Evolutionary conservation across 1,284 basidiomycete genomes (phyloP).

Genomic region (Xerocomus amazonicus): DNA sequence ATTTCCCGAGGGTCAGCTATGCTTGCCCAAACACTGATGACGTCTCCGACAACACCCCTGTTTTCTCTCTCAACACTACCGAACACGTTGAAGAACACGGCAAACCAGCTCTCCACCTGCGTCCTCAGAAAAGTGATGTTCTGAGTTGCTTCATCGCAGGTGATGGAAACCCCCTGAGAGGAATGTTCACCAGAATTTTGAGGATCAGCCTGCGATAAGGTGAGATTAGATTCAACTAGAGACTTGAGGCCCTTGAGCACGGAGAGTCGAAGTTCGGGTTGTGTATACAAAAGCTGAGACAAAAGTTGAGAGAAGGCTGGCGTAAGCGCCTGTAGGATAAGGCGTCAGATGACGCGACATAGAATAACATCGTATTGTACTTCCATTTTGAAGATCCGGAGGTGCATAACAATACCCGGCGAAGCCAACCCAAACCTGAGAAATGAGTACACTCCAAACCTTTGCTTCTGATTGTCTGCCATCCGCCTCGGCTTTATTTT

Average conservation of each 20-base stretch:
- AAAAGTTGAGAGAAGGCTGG: constrained; percentile 82
- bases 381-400: constrained; percentile 45
- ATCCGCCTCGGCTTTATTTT: constrained; percentile 71
- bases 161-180: constrained; percentile 32
- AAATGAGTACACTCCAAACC: constrained; percentile 89
- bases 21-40: constrained; percentile 82
- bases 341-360: constrained; percentile 3
- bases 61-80: constrained; percentile 75
- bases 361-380: constrained; percentile 1
- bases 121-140: constrained; percentile 75
- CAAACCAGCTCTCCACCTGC: constrained; percentile 89
- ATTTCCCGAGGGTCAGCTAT: constrained; percentile 78
- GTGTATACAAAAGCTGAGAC: constrained; percentile 87
- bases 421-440: constrained; percentile 92
- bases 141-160: constrained; percentile 52
- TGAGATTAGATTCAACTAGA: constrained; percentile 74
- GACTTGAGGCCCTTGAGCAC: constrained; percentile 80
- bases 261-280: constrained; percentile 78
- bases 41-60: constrained; percentile 84
- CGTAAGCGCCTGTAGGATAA: constrained; percentile 55
- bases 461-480: constrained; percentile 83
- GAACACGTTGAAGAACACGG: constrained; percentile 97
- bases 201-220: constrained; percentile 37
- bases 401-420: constrained; percentile 76
- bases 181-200: constrained; percentile 30